These are phyloP conservation scores for Capsella rubella DNA, from an alignment of 441 rosid species.

Conservation along the genomic window DNA sequence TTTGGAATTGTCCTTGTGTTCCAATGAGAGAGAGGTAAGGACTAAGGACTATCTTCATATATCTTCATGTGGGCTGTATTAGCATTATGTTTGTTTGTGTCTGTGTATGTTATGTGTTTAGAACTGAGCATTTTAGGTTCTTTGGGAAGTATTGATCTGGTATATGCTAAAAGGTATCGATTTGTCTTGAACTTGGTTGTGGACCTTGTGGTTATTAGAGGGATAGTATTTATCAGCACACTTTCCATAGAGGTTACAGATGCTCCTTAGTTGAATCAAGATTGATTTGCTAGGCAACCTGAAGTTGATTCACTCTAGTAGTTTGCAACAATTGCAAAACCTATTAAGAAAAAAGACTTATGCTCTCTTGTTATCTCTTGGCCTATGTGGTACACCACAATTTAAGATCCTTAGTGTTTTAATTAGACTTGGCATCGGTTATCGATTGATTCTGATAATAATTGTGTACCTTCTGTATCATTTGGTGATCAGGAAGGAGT, in stretches of 20 bases:
- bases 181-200: not conserved
- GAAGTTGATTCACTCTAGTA: not conserved
- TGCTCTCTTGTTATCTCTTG: not conserved
- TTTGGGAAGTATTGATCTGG: not conserved
- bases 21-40: slow-evolving; percentile 97
- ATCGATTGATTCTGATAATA: not conserved
- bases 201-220: not conserved
- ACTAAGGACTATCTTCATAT: not conserved
- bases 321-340: not conserved
- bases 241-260: not conserved
- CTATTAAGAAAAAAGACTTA: not conserved
- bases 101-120: not conserved
- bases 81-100: not conserved
- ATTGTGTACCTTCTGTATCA: not conserved
- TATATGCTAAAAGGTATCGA: slow-evolving; percentile 4
- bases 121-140: not conserved
- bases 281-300: not conserved
- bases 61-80: slow-evolving; percentile 11
- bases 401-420: not conserved
- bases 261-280: not conserved
- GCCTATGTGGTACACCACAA: not conserved
- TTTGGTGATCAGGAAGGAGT: slow-evolving; percentile 82
- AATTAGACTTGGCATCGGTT: not conserved
- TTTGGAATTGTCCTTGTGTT: slow-evolving; percentile 97
- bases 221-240: not conserved